Evolutionary conservation across 148 eudicot species (phyloP).

Genomic region (Persicaria tinctoria): DNA sequence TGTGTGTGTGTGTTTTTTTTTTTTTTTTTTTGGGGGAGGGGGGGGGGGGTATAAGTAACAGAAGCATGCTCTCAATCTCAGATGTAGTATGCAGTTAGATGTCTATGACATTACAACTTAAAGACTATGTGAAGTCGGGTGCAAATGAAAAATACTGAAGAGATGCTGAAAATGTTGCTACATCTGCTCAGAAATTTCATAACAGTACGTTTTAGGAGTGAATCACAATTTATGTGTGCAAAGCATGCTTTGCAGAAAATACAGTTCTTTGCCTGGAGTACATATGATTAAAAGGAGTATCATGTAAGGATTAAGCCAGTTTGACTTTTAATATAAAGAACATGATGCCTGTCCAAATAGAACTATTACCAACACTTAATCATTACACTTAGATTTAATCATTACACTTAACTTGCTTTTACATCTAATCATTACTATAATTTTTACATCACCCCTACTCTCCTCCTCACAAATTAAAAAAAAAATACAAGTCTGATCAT

Average conservation of each 20-base stretch:
- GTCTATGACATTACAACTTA: background rate
- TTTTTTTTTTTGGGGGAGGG: background rate
- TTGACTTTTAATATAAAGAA: background rate
- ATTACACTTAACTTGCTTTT: no score
- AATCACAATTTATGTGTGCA: background rate
- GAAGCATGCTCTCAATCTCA: background rate
- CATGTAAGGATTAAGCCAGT: background rate
- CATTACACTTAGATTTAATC: no score
- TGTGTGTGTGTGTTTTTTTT: no score
- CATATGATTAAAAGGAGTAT: background rate
- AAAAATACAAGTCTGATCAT: no score
- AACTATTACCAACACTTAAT: background rate
- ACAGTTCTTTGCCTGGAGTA: background rate
- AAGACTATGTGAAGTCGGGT: background rate
- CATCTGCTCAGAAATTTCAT: background rate
- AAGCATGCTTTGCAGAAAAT: background rate
- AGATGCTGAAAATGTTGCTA: background rate
- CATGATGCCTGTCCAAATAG: background rate
- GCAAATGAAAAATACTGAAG: background rate
- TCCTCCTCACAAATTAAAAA: no score
- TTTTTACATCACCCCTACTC: no score
- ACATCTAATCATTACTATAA: no score
- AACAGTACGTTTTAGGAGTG: background rate
- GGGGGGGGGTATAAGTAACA: background rate
- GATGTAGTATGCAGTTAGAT: background rate